A percentile compares a stretch with the other conserved stretches of the same genome.
These are phyloP conservation scores for Kodamaea ohmeri DNA, from an alignment of 1,139 yeast genomes.

Conservation along the genomic window DNA sequence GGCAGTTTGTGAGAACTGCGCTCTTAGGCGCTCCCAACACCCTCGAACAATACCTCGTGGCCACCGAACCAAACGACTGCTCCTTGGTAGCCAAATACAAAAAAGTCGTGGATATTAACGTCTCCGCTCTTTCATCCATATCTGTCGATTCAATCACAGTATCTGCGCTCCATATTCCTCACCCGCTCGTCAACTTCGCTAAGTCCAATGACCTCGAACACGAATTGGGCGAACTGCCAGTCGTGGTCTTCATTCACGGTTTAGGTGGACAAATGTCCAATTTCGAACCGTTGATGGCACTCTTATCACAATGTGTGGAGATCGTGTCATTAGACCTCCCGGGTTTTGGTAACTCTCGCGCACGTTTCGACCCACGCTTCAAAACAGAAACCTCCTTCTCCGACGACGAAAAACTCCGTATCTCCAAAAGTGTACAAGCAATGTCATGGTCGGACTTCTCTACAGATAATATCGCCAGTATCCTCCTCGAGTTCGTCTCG, in stretches of 20 bases:
- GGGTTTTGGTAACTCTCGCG: conserved; percentile 64
- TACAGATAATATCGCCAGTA: conserved; percentile 48
- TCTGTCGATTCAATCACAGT: conserved; percentile 39
- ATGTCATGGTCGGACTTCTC: conserved; percentile 46
- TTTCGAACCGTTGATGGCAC: conserved; percentile 63
- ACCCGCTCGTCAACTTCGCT: conserved; percentile 48
- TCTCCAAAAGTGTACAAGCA: conserved; percentile 28
- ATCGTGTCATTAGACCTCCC: conserved; percentile 67
- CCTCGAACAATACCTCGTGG: conserved; percentile 41
- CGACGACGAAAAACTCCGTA: conserved; percentile 24
- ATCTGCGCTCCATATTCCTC: conserved; percentile 49
- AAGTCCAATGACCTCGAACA: conserved; percentile 25
- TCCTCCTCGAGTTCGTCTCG: conserved; percentile 40
- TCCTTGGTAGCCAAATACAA: conserved; percentile 51
- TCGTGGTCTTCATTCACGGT: conserved; percentile 65
- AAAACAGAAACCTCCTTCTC: conserved; percentile 26
- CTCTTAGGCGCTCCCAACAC: conserved; percentile 25
- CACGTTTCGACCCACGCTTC: conserved; percentile 17
- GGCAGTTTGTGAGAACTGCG: conserved; percentile 27
- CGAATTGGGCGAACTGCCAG: conserved; percentile 51
- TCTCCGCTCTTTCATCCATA: conserved; percentile 20
- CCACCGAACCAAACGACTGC: conserved; percentile 53
- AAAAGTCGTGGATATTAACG: conserved; percentile 35
- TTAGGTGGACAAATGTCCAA: conserved; percentile 77
- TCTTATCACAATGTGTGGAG: conserved; percentile 65